Conservation (phyloP, 1,284 basidiomycete genomes). For the Cutaneotrichosporon sp. region DNA sequence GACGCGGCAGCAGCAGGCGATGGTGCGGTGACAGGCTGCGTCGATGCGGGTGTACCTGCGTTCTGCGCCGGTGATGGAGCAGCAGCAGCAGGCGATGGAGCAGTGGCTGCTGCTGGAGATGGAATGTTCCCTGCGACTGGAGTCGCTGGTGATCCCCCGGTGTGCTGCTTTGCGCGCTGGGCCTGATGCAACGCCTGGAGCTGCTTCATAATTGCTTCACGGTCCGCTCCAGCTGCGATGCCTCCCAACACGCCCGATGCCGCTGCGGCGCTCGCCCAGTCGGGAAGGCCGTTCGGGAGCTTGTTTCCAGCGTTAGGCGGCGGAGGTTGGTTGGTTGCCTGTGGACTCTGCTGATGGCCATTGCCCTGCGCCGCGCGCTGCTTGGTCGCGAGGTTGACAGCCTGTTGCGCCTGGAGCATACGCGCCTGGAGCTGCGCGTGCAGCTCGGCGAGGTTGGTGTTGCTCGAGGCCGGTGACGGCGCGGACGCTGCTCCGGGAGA, state of each 20-base stretch:
- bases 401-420: constrained; percentile 22
- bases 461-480: background rate
- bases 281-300: constrained; percentile 9
- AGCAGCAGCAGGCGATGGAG: constrained; percentile 11
- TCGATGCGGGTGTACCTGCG: constrained; percentile 8
- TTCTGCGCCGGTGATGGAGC: constrained; percentile 8
- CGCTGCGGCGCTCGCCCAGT: constrained; percentile 14
- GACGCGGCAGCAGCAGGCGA: constrained; percentile 6
- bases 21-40: constrained; percentile 5
- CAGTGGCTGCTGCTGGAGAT: constrained; percentile 9
- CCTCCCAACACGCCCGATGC: constrained; percentile 19
- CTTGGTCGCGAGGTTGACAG: constrained; percentile 16
- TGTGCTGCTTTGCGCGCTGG: constrained; percentile 18
- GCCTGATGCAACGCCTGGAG: constrained; percentile 33
- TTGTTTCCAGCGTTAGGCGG: background rate
- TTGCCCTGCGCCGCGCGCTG: background rate
- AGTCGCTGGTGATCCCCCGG: background rate
- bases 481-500: background rate
- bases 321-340: background rate
- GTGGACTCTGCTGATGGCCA: no score
- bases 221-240: constrained; percentile 22
- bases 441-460: constrained; percentile 12
- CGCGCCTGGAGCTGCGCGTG: constrained; percentile 21
- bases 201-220: constrained; percentile 44
- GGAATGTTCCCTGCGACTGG: constrained; percentile 8